These are phyloP conservation scores for Oleoguttula mirabilis DNA, from an alignment of 495 filamentous ascomycete genomes.

Conservation along the genomic window DNA sequence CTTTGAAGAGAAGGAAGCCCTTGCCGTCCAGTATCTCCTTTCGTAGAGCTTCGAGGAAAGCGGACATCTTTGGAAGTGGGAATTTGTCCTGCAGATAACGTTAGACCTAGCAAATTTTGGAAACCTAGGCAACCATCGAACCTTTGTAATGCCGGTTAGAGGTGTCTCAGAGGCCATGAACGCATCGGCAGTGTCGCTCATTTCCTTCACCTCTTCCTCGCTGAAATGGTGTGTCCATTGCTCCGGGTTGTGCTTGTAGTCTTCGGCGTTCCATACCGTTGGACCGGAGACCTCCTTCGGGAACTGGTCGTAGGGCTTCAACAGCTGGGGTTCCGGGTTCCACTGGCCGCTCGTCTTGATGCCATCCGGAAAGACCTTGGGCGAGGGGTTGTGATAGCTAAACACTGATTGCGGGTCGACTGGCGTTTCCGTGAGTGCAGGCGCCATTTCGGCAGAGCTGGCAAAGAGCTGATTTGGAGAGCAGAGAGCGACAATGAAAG, in stretches of 20 bases:
- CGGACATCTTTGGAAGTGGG: slow-evolving; percentile 48
- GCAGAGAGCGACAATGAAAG: too few relatives aligned
- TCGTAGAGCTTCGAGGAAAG: slow-evolving; percentile 45
- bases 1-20: slow-evolving; percentile 78
- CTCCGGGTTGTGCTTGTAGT: slow-evolving; percentile 56
- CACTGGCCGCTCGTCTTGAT: slow-evolving; percentile 66
- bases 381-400: slow-evolving; percentile 15
- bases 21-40: slow-evolving; percentile 68
- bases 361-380: slow-evolving; percentile 29
- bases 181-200: slow-evolving; percentile 53
- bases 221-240: slow-evolving; percentile 65
- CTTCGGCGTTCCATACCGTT: slow-evolving; percentile 66
- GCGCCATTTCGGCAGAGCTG: slow-evolving; percentile 21
- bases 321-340: slow-evolving; percentile 52
- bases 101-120: too few relatives aligned
- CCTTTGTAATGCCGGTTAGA: slow-evolving; percentile 65
- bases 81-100: slow-evolving; percentile 44
- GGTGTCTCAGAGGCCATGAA: slow-evolving; percentile 51
- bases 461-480: too few relatives aligned
- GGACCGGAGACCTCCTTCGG: slow-evolving; percentile 60
- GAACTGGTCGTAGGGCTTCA: slow-evolving; percentile 59
- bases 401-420: slow-evolving; percentile 3
- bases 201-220: slow-evolving; percentile 52
- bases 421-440: slow-evolving; percentile 3
- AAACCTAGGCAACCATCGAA: too few relatives aligned